Base-by-base conservation (phyloP, 306 rosid genomes). In the Dryas drummondii region DNA sequence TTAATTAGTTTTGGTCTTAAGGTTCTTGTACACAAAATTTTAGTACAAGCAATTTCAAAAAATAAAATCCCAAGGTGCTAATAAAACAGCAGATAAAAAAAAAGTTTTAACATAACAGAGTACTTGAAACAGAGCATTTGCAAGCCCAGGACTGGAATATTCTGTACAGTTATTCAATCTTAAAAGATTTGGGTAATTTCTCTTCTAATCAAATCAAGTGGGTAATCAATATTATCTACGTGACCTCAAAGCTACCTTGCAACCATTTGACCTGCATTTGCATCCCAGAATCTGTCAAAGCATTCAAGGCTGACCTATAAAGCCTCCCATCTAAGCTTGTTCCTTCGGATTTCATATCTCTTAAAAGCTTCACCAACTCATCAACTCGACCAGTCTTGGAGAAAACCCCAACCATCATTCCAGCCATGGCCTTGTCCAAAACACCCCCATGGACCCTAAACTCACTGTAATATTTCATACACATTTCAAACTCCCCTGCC, bases 331-430 rank as follows among this genome's bases (percentile, higher is more conserved):
- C 97, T 19, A 89, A 55, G 0, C 56, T 60, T 41, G 87, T 81
- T 37, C 92, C 94, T 81, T 89, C 92, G 60, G 67, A 68, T 75
- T 83, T 91, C 97, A 91, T 75, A 45, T 91, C 94, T 41, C 77
- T 80, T 27, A 91, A 77, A 60, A 91, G 94, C 78, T 82, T 89
- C 68, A 87, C 87, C 67, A 91, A 37, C 48, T 91, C 89, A 70
- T 84, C 92, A 48, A 89, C 78, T 61, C 50, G 78, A 72, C 88
- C 79, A 6, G 76, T 77, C 76, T 82, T 87, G 0, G 92, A 86
- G 78, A 79, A 89, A 70, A 91, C 89, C 13, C 91, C 88, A 59
- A 91, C 86, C 97, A 91, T 91, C 41, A 85, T 83, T 62, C 92
- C 97, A 12, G 88, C 94, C 84, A 91, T 56, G 6, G 82, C 92